phyloP scores from a whole-genome alignment of 176 grass and related monocot species.

The Bolboschoenus planiculmis region DNA sequence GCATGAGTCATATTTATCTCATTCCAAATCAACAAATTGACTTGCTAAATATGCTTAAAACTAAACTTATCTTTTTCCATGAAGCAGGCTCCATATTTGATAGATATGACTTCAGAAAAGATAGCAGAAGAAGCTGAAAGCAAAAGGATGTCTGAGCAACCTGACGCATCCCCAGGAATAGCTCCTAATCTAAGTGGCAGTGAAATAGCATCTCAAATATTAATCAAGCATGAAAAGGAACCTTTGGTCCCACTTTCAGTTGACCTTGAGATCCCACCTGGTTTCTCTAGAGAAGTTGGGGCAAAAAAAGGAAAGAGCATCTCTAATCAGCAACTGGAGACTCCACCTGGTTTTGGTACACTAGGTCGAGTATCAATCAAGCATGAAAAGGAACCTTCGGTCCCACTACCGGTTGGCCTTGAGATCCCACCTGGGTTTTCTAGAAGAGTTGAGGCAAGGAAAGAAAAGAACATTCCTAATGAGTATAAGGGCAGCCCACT shows the following conservation, averaged over 20 bases:
- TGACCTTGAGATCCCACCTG: neutral
- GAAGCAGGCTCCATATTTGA: neutral
- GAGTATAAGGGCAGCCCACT: neutral
- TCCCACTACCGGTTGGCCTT: neutral
- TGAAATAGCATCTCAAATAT: neutral
- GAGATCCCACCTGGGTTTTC: neutral
- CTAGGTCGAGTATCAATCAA: neutral
- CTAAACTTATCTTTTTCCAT: neutral
- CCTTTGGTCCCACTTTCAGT: neutral
- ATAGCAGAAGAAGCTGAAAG: neutral
- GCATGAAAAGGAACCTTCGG: neutral
- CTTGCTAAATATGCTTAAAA: neutral
- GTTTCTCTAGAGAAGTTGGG: neutral
- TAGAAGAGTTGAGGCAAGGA: neutral
- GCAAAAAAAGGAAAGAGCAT: neutral
- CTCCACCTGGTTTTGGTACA: neutral
- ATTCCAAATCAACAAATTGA: neutral
- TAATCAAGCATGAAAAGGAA: neutral
- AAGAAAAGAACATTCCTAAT: neutral
- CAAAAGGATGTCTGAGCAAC: neutral
- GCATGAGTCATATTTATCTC: neutral
- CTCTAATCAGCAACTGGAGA: neutral
- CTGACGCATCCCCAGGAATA: too few relatives aligned
- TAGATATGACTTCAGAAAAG: neutral
- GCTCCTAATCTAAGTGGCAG: too few relatives aligned